Evolutionary conservation across 2,329 filamentous ascomycete genomes (phyloP).

Genomic region (Microdochium trichocladiopsis): DNA sequence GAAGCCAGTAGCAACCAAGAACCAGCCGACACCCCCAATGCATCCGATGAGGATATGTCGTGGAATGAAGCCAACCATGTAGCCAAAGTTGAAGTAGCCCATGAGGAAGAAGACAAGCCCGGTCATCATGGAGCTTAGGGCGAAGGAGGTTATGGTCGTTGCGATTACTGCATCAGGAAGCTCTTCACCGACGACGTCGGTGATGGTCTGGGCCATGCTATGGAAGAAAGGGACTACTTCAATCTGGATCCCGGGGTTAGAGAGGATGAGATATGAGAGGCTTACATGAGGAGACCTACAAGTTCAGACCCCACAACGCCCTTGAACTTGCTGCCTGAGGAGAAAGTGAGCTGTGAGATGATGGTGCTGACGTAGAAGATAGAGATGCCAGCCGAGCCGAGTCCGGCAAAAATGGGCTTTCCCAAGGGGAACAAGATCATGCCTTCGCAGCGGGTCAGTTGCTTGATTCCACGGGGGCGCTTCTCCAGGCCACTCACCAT

Average conservation of each 20-base stretch:
- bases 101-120: constrained; percentile 88
- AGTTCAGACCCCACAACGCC: constrained; percentile 93
- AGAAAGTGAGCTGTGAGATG: constrained; percentile 85
- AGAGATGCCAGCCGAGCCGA: constrained; percentile 90
- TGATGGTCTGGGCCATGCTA: constrained; percentile 91
- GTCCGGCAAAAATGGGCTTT: constrained; percentile 72
- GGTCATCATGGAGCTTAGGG: constrained; percentile 83
- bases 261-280: background rate
- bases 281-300: constrained; percentile 40
- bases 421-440: constrained; percentile 95
- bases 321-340: constrained; percentile 77
- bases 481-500: constrained; percentile 63
- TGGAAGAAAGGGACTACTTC: constrained; percentile 99
- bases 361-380: constrained; percentile 99
- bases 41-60: constrained; percentile 94
- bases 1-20: constrained; percentile 83
- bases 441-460: constrained; percentile 33
- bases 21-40: constrained; percentile 95
- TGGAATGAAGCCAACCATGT: constrained; percentile 93
- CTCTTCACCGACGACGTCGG: constrained; percentile 68
- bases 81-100: constrained; percentile 80
- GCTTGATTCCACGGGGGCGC: constrained; percentile 4
- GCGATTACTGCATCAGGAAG: constrained; percentile 82
- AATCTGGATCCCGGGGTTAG: constrained; percentile 48
- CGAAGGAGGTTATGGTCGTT: constrained; percentile 88